Conservation (phyloP, 306 rosid genomes). For the Pachyrhizus erosus region DNA sequence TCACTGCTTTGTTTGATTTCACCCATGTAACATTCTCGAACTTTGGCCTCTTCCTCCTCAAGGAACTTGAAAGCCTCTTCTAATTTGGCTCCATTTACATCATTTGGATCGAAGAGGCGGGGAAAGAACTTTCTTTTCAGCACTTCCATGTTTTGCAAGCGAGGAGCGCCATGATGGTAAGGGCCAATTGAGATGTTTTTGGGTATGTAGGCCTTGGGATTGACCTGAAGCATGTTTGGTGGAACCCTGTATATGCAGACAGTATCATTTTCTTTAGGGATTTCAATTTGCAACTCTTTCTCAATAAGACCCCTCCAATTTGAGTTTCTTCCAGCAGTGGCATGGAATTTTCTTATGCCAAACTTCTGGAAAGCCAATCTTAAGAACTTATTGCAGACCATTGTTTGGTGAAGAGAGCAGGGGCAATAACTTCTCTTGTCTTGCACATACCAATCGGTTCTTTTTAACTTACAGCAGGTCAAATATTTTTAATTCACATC, state of each 20-base stretch:
- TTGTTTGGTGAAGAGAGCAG: not conserved
- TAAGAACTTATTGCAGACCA: not conserved
- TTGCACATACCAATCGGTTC: too few species aligned
- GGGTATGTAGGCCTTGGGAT: conserved; percentile 45
- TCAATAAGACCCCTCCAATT: not conserved
- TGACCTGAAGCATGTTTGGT: not conserved
- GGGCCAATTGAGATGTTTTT: conserved; percentile 51
- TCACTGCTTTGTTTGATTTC: conserved; percentile 35
- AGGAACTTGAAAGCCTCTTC: conserved; percentile 30
- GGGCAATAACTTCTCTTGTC: not conserved
- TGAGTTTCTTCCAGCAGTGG: not conserved
- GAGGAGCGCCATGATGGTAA: conserved; percentile 40
- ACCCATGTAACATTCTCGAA: conserved; percentile 39
- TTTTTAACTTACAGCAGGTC: not conserved
- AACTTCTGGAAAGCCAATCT: conserved; percentile 3
- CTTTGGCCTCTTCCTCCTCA: conserved; percentile 34
- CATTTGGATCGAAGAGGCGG: conserved; percentile 29
- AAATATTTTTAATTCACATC: too few species aligned
- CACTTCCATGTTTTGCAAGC: conserved; percentile 30
- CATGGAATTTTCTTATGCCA: not conserved
- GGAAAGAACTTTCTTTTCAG: conserved; percentile 33
- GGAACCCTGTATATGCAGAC: conserved; percentile 45
- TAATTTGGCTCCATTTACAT: not conserved
- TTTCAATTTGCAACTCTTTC: not conserved
- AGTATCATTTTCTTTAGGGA: not conserved